Percentiles rank a stretch among this genome's conserved stretches.
Evolutionary conservation across 2,329 filamentous ascomycete genomes (phyloP).

Genomic region (Trichoderma hamatum): DNA sequence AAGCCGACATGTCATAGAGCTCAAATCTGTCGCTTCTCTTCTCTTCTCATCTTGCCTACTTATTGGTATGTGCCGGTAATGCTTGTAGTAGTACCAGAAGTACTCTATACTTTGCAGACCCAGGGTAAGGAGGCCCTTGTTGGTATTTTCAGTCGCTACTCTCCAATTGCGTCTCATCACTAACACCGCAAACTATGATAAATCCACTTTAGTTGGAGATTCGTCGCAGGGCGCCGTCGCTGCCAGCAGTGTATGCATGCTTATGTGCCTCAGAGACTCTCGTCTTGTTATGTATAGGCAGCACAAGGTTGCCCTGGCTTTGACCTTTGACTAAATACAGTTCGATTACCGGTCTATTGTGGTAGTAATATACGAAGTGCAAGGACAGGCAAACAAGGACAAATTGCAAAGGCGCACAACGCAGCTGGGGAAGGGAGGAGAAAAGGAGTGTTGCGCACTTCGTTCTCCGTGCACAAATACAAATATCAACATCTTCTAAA

Average conservation of each 20-base stretch:
- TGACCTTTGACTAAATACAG: background rate
- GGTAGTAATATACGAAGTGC: background rate
- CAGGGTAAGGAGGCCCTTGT: background rate
- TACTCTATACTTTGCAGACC: background rate
- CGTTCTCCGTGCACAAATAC: background rate
- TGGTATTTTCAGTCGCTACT: background rate
- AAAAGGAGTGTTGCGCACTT: background rate
- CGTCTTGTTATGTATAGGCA: background rate
- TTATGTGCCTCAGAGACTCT: background rate
- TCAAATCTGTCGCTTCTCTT: background rate
- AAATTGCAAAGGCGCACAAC: background rate
- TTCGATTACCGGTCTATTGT: background rate
- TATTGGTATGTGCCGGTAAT: background rate
- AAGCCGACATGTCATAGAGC: slow-evolving; percentile 13
- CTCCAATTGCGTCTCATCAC: background rate
- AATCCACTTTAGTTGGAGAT: background rate
- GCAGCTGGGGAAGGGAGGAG: background rate
- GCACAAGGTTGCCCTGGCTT: background rate
- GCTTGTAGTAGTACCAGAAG: background rate
- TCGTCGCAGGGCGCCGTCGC: background rate
- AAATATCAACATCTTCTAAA: background rate
- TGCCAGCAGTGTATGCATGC: background rate
- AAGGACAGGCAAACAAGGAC: background rate
- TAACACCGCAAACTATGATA: background rate
- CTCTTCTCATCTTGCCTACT: background rate